Conservation (phyloP, 805 yeast species). For the Schwanniomyces yamadae region DNA sequence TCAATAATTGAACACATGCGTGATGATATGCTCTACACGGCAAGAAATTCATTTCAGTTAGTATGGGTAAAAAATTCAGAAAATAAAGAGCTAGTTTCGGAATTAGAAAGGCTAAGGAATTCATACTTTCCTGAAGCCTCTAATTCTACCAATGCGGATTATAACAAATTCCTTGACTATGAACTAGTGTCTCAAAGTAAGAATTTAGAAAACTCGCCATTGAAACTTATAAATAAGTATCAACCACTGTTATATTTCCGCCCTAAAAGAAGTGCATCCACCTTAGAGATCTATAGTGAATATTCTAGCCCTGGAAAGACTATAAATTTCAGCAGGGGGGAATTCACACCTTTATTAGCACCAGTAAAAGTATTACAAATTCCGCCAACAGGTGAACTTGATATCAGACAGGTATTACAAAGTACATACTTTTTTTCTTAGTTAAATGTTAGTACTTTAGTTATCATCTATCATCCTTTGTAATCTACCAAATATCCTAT, state of each 20-base stretch:
- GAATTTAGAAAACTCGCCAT: conserved; percentile 2
- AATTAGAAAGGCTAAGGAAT: conserved; percentile 7
- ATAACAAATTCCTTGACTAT: conserved; percentile 10
- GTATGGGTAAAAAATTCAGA: conserved; percentile 27
- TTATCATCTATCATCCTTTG: conserved; percentile 53
- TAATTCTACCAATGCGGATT: conserved; percentile 2
- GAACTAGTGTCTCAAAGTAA: conserved; percentile 12
- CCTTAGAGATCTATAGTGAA: conserved; percentile 3
- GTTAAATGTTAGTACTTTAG: conserved; percentile 3
- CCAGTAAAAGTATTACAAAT: conserved; percentile 27
- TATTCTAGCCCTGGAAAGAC: conserved; percentile 3
- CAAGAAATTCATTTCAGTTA: conserved; percentile 27
- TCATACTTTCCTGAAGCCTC: conserved; percentile 4
- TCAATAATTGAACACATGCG: conserved; percentile 24
- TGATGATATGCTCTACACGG: conserved; percentile 24
- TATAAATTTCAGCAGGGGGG: conserved; percentile 2
- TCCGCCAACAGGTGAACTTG: conserved; percentile 34
- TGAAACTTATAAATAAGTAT: conserved; percentile 15
- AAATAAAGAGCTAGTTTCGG: conserved; percentile 9
- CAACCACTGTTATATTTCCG: conserved; percentile 23
- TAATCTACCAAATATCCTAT: conserved; percentile 56
- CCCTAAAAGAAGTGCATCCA: conserved; percentile 4
- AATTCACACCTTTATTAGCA: conserved; percentile 26
- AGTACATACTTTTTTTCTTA: conserved; percentile 40
- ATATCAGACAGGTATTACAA: conserved; percentile 27